Base-by-base conservation (phyloP, 176 grass and related monocot genomes). In the Aegilops tauschii region DNA sequence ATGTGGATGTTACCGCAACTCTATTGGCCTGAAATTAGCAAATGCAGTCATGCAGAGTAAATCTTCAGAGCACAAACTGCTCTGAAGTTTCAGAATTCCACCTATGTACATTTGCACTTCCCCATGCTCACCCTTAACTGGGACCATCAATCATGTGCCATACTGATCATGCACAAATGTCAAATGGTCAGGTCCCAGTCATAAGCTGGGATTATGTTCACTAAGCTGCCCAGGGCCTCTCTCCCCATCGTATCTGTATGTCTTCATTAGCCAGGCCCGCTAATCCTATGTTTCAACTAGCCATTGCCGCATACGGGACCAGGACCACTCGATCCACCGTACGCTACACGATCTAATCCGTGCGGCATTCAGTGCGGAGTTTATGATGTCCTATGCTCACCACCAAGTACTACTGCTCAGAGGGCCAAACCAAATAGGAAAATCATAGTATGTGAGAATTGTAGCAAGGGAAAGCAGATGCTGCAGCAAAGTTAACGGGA, bases 341-440 rank as follows among this genome's bases (percentile, higher is more conserved):
- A 86, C 36, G 34, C 36, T 28, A 49, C 63, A 35, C 71, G 84
- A 87, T 87, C 74, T 83, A 80, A 86, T 66, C 69, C 31, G 5
- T 78, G 69, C 42, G 66, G 66, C 56, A 79, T 83, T 89, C 78
- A 87, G 28, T 59, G 71, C 39, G 5, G 42, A 67, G 28, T 73
- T 84, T 86, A 23, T 76, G 21, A 61, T 77, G n/a, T 69, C 45
- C 17, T 25, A 29, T 76, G 36, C 71, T 81, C 3, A 66, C 9
- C 39, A 87, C 9, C 39, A 87, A 80, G 64, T 63, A 72, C 50
- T 23, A 20, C 27, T 47, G 42, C 17, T 18, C 35, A 45, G 34
- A 56, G 52, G 14, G 52, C 13, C 52, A 23, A 63, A 28, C 9
- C 28, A 52, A 79, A 14, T 30, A 23, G 31, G 37, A 45, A 17